Base-by-base conservation (phyloP, 345 rosid genomes). In the Toxicodendron radicans region DNA sequence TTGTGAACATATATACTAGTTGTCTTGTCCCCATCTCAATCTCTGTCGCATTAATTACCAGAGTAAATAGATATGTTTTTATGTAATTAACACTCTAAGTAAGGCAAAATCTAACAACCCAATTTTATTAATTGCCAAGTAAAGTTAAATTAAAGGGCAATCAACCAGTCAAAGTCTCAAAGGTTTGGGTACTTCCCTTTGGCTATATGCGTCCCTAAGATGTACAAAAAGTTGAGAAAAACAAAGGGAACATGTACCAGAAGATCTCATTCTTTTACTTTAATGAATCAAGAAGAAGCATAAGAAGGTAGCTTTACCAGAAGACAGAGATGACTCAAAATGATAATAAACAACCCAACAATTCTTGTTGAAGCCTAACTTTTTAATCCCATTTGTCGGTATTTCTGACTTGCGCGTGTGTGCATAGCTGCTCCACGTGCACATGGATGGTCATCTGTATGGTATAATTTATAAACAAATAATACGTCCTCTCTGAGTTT, bases 381-480 rank as follows among this genome's bases (percentile, higher is more conserved):
- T 35, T 35, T 35, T 35, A 35, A 27, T 56, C 35, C 18, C 21
- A 20, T 53, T 51, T 76, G 72, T 72, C 77, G 68, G 79, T 77
- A 67, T 72, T 56, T 56, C 59, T n/a, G 74, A 51, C 58, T 58
- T 23, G 38, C 46, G 27, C 12, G 58, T 21, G 53, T 13, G 59
- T 33, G 23, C n/a, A 49, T 51, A 24, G 52, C 46, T 64, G 30
- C 33, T 66, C 23, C 54, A 54, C 64, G 61, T 59, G 72, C 27
- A 6, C 23, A 27, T 67, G 76, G 76, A 13, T 66, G 58, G 27
- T 51, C 30, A 27, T 27, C 30, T 27, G 30, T 1, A 18, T 32
- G 7, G 43, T 35, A 33, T n/a, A 10, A 4, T 61, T 9, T 9
- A 46, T n/a, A n/a, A 1, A 7, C 30, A 27, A 27, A 27, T 1